Evolutionary conservation across 176 grass and related monocot species (phyloP).

Genomic region (Tillandsia leiboldiana): DNA sequence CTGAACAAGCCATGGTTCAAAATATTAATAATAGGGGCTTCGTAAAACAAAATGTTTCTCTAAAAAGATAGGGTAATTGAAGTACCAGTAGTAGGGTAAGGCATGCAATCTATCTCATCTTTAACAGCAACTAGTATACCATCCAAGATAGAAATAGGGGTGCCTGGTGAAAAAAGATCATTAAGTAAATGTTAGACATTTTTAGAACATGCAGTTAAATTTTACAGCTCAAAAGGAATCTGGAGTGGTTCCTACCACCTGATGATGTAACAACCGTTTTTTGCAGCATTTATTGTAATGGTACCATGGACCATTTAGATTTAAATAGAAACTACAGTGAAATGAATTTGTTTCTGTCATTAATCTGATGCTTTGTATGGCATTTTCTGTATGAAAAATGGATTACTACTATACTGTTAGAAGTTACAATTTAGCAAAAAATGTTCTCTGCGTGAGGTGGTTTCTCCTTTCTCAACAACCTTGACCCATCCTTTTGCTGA

Average conservation of each 20-base stretch:
- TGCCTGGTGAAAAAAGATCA: slow-evolving; percentile 25
- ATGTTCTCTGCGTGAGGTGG: no score
- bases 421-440: no score
- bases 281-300: no score
- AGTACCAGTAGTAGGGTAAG: slow-evolving; percentile 74
- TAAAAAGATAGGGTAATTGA: not conserved
- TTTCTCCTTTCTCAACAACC: not conserved
- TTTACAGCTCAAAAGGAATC: not conserved
- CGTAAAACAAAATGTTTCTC: not conserved
- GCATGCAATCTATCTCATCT: slow-evolving; percentile 85
- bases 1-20: slow-evolving; percentile 19
- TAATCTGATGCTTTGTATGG: no score
- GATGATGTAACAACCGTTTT: no score
- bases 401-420: no score
- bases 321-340: no score
- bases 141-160: slow-evolving; percentile 59
- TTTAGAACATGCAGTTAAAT: not conserved
- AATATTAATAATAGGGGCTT: not conserved
- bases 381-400: no score
- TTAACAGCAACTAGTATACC: slow-evolving; percentile 75
- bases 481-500: not conserved
- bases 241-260: no score
- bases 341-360: no score
- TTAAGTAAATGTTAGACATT: not conserved
- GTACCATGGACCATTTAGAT: no score